Evolutionary conservation across 768 basidiomycete species (phyloP), one percentile per base, ranked within the genome.

Genomic region (Russula griseocarnosa): DNA sequence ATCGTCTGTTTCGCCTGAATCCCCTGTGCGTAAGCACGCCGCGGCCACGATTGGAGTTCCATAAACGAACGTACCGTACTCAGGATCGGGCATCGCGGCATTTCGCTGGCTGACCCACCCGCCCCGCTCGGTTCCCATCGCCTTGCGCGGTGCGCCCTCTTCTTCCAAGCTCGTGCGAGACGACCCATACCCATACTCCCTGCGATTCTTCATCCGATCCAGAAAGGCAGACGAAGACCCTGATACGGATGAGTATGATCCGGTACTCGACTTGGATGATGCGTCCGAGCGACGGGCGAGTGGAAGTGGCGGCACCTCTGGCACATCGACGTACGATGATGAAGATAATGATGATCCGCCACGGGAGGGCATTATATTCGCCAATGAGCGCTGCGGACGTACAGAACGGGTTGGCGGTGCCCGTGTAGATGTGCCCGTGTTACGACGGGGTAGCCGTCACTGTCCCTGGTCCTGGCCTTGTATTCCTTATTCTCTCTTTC

Each of bases 161-260:
- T 80, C 77, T 34, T 79, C 79, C n/a, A 79, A 61, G 67, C 78
- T 81, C 36, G 79, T 79, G 47, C 75, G 73, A 2, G 80, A 79
- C 7, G 71, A 58, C 44, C 30, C 56, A 47, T 30, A 57, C 56
- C 24, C 62, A 63, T 76, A 74, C 40, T 75, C 74, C 4, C 71
- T 49, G 8, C 61, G 47, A 24, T 30, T 55, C 36, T 72, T 75
- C 69, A 76, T 73, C 58, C 78, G 71, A 40, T 76, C 75, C 59
- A 77, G 73, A n/a, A 78, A 70, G 8, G 78, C 74, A 2, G 76
- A 77, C 42, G 53, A 47, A 13, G 67, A 69, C 16, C 28, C 56
- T 13, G 55, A 46, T 10, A 26, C 28, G 3, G 72, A 67, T 7
- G 74, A 70, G 0, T 74, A 74, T n/a, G 70, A 62, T 11, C 72